A percentile compares a stretch with the other conserved stretches of the same genome.
Evolutionary conservation across 2,329 filamentous ascomycete genomes (phyloP).

Genomic region (Hypoxylon sp.): DNA sequence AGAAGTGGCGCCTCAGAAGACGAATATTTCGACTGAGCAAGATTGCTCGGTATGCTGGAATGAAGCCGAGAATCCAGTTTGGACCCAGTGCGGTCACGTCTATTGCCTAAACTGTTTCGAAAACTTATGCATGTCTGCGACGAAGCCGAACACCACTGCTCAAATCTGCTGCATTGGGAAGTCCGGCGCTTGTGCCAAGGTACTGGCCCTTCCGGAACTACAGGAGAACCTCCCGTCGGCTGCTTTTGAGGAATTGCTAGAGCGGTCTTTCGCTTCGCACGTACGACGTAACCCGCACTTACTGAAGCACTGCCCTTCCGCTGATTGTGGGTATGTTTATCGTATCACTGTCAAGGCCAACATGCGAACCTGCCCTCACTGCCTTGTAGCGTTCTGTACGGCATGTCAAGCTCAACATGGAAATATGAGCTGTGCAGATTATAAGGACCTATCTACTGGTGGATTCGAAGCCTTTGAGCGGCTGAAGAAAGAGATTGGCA

Average conservation of each 20-base stretch:
- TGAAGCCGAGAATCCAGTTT: conserved; percentile 54
- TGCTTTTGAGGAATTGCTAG: conserved; percentile 55
- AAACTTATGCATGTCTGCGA: conserved; percentile 47
- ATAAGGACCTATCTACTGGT: conserved; percentile 47
- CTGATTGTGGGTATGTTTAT: conserved; percentile 60
- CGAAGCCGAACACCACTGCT: conserved; percentile 24
- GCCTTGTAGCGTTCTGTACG: conserved; percentile 53
- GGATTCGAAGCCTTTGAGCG: conserved; percentile 47
- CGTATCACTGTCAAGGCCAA: conserved; percentile 42
- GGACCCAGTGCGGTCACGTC: conserved; percentile 54
- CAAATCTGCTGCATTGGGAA: conserved; percentile 47
- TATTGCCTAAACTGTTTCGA: conserved; percentile 60
- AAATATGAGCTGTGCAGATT: conserved; percentile 52
- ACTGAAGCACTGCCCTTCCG: conserved; percentile 58
- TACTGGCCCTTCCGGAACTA: conserved; percentile 48
- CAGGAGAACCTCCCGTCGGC: conserved; percentile 50
- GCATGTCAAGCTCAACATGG: conserved; percentile 54
- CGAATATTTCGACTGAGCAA: not conserved
- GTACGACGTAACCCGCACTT: conserved; percentile 50
- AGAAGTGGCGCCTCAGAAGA: not conserved
- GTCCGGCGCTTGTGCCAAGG: conserved; percentile 42
- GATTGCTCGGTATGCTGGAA: conserved; percentile 55
- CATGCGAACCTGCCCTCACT: conserved; percentile 54
- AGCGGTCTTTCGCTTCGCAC: conserved; percentile 54
- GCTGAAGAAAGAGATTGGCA: conserved; percentile 53